phyloP scores from a whole-genome alignment of 257 asterid species.

The Solanum appendiculatum region DNA sequence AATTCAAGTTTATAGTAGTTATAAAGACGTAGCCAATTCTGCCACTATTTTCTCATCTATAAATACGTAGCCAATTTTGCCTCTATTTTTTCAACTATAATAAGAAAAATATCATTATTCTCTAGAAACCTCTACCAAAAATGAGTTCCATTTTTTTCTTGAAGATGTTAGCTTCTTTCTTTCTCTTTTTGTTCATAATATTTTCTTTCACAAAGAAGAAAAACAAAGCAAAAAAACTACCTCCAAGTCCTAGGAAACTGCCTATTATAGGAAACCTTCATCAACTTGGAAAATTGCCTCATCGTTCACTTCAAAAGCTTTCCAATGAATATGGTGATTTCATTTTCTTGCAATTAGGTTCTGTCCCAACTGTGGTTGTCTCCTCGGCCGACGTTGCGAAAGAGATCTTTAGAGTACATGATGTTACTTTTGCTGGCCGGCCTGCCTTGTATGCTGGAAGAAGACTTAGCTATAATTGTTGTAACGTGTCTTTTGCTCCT shows the following conservation, averaged over 20 bases:
- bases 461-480: background rate
- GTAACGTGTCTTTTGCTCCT: background rate
- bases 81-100: background rate
- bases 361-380: background rate
- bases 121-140: background rate
- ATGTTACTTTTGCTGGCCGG: background rate
- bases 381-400: background rate
- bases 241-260: background rate
- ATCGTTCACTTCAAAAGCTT: background rate
- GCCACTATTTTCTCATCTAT: background rate
- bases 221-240: background rate
- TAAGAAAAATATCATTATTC: background rate
- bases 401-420: slow-evolving; percentile 1
- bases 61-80: too few species aligned
- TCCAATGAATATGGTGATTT: background rate
- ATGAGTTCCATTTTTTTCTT: background rate
- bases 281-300: background rate
- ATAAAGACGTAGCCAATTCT: background rate
- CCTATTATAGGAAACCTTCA: background rate
- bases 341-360: slow-evolving; percentile 4
- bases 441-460: background rate
- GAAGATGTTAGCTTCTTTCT: background rate
- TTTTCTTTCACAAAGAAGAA: background rate
- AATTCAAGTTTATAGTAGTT: background rate
- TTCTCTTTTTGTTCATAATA: background rate